Base-by-base conservation (phyloP, 495 filamentous ascomycete genomes). In the Amorphotheca resinae region DNA sequence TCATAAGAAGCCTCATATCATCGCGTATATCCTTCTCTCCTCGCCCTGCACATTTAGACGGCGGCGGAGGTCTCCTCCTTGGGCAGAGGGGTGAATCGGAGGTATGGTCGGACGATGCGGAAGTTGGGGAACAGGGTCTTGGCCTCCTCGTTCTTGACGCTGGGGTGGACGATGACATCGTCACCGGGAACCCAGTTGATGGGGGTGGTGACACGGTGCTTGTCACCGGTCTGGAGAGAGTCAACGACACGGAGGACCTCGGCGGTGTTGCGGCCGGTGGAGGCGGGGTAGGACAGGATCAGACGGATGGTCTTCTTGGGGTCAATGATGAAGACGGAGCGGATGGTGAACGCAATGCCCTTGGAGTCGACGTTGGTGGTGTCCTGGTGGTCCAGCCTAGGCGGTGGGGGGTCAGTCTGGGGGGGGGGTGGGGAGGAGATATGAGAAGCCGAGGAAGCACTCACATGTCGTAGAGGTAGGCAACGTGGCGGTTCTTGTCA, bases 301-400 rank as follows among this genome's bases (percentile, higher is more conserved):
- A 87, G 79, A 56, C 91, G 87, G 65, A 96, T 95, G 47, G 80
- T 87, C 79, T 96, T 95, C 74, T 81, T 93, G 43, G 91, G 93
- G 72, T 96, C 91, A 64, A 98, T 93, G 70, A 96, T 72, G 75
- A 96, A 98, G 65, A 96, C 93, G 51, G 86, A 93, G 59, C 91
- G 88, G 72, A 98, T 95, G 60, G 91, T 96, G 68, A 96, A 94
- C 44, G 91, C 87, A 55, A 94, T 87, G 49, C 87, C 91, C 79
- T 96, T 96, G 57, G 76, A 68, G 63, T 93, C 87, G 41, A 95
- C 88, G 69, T 95, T 96, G 66, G 72, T 76, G 47, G 68, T 72
- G 59, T 76, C 72, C 60, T 76, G 72, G 66, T 72, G 66, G 65
- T 98, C 91, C 51, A 98, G 72, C 80, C 80, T 85, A 11, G 25